Evolutionary conservation across 2,329 filamentous ascomycete species (phyloP).

Genomic region (Fusarium tupiense): DNA sequence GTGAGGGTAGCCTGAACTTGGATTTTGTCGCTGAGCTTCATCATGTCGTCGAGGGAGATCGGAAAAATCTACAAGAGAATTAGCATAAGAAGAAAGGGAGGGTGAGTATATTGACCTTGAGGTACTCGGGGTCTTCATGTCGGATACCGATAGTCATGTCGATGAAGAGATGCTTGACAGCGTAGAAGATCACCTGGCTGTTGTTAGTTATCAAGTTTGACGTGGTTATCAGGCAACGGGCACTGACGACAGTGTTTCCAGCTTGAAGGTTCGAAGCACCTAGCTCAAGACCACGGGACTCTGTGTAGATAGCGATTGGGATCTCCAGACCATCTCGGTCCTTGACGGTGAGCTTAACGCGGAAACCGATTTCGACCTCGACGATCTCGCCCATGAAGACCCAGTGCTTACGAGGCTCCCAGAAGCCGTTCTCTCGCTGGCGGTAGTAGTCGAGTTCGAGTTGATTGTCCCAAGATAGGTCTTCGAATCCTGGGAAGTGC

Average conservation of each 20-base stretch:
- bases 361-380: neutral
- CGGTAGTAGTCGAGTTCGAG: neutral
- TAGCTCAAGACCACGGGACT: neutral
- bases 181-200: slow-evolving; percentile 15
- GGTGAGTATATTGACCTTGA: neutral
- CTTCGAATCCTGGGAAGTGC: slow-evolving; percentile 4
- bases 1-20: neutral
- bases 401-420: slow-evolving; percentile 18
- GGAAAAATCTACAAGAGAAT: slow-evolving; percentile 1
- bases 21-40: slow-evolving; percentile 23
- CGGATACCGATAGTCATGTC: neutral
- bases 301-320: slow-evolving; percentile 1
- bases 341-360: slow-evolving; percentile 2
- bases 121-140: neutral
- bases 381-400: slow-evolving; percentile 26
- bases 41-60: neutral
- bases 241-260: slow-evolving; percentile 1
- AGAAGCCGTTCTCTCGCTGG: neutral
- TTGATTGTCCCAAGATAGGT: neutral
- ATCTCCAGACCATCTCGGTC: slow-evolving; percentile 9
- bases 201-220: neutral
- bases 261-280: neutral
- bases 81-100: rapidly evolving
- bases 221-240: neutral
- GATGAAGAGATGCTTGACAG: neutral